Evolutionary conservation across 2,329 filamentous ascomycete genomes (phyloP).

Genomic region (Dothideomycetidae sp.): DNA sequence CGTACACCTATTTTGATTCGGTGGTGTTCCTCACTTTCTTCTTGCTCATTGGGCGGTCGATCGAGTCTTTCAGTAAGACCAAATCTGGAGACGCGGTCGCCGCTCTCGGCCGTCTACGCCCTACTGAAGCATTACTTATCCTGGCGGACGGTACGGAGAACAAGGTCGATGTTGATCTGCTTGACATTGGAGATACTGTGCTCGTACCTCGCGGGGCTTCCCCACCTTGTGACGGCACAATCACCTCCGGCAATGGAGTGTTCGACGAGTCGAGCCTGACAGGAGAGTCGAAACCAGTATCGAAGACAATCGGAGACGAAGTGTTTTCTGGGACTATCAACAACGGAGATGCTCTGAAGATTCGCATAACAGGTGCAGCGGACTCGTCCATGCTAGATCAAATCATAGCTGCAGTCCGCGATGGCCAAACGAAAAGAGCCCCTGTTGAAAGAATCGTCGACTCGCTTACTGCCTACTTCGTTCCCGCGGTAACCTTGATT

Average conservation of each 20-base stretch:
- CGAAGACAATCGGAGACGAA: constrained; percentile 47
- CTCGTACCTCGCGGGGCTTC: constrained; percentile 65
- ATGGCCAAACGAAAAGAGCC: constrained; percentile 61
- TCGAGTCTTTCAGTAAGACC: constrained; percentile 84
- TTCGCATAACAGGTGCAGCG: constrained; percentile 48
- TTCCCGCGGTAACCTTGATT: constrained; percentile 54
- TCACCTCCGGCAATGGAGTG: constrained; percentile 42
- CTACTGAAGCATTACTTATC: constrained; percentile 60
- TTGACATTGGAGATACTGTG: constrained; percentile 44
- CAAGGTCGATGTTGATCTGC: constrained; percentile 48
- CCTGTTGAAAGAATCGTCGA: constrained; percentile 65
- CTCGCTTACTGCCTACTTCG: constrained; percentile 59
- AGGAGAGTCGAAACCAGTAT: constrained; percentile 55
- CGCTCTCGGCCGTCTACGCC: constrained; percentile 61
- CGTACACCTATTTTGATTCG: constrained; percentile 64
- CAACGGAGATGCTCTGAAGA: constrained; percentile 46
- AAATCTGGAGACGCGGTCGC: constrained; percentile 78
- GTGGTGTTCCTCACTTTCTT: constrained; percentile 88
- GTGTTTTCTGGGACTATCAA: constrained; percentile 66
- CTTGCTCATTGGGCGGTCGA: constrained; percentile 55
- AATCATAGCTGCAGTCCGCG: constrained; percentile 61
- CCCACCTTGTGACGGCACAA: constrained; percentile 64
- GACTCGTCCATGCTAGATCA: constrained; percentile 67
- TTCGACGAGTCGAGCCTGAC: constrained; percentile 91
- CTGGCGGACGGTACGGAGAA: constrained; percentile 26